Percentiles rank a stretch among this genome's conserved stretches.
phyloP scores from a whole-genome alignment of 83 land plant genomes.

The Larix sibirica region DNA sequence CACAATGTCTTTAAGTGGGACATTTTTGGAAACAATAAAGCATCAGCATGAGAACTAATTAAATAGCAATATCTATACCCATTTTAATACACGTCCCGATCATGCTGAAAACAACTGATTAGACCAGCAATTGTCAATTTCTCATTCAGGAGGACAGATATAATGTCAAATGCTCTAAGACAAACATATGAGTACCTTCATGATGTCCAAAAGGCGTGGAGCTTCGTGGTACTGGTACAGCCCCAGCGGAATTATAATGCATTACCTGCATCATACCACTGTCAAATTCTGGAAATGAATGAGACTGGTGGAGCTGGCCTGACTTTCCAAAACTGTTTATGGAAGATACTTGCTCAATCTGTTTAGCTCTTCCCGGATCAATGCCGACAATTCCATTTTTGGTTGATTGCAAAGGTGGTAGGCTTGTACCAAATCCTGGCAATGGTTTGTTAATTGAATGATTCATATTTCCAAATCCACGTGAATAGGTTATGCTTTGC shows the following conservation, averaged over 20 bases:
- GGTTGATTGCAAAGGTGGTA: constrained; percentile 49
- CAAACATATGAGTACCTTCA: constrained; percentile 6
- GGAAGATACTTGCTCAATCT: constrained; percentile 15
- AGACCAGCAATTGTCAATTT: background rate
- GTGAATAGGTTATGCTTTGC: constrained; percentile 49
- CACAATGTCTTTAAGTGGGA: background rate
- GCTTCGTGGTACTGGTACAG: constrained; percentile 18
- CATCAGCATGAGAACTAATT: background rate
- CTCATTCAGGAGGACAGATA: background rate
- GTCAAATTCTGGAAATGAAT: constrained; percentile 76
- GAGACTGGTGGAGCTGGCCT: constrained; percentile 49
- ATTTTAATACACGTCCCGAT: background rate
- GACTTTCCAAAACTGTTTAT: constrained; percentile 9
- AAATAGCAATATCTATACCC: background rate
- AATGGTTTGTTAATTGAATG: constrained; percentile 48
- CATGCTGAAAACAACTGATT: background rate
- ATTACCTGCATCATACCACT: constrained; percentile 34
- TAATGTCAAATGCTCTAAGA: background rate
- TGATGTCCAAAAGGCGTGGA: constrained; percentile 15
- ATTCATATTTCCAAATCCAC: constrained; percentile 39
- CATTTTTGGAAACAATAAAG: background rate
- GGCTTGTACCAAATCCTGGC: constrained; percentile 66
- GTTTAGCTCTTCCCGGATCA: constrained; percentile 49
- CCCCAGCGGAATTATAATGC: constrained; percentile 28
- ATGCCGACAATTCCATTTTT: constrained; percentile 76